Conservation (phyloP, 768 basidiomycete genomes). For the Tylopilus rubrobrunneus region DNA sequence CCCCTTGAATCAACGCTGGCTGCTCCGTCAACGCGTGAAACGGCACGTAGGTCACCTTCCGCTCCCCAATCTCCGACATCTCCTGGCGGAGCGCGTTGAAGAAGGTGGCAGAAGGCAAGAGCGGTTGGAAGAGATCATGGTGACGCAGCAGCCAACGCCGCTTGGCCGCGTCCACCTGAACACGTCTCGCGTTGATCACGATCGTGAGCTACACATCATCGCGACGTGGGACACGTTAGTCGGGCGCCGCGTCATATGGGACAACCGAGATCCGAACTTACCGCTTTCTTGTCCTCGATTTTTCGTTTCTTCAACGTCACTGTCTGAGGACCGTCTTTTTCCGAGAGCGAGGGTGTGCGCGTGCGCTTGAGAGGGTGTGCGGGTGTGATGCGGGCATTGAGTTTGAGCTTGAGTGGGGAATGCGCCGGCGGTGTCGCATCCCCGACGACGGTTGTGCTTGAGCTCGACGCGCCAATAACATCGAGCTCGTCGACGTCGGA, state of each 20-base stretch:
- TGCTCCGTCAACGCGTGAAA: slow-evolving; percentile 42
- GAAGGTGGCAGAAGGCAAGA: slow-evolving; percentile 41
- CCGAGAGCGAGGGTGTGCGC: slow-evolving; percentile 9
- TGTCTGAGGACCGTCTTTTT: background rate
- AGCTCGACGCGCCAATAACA: slow-evolving; percentile 21
- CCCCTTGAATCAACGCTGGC: slow-evolving; percentile 48
- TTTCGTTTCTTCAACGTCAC: slow-evolving; percentile 29
- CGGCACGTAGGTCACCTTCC: slow-evolving; percentile 30
- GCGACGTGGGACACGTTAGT: background rate
- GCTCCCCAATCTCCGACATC: slow-evolving; percentile 24
- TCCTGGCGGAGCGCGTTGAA: slow-evolving; percentile 36
- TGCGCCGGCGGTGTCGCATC: slow-evolving; percentile 24
- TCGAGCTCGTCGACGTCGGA: slow-evolving; percentile 29
- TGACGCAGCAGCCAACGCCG: slow-evolving; percentile 47
- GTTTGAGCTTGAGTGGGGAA: background rate
- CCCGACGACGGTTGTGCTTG: slow-evolving; percentile 28
- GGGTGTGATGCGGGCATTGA: slow-evolving; percentile 13
- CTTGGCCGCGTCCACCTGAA: slow-evolving; percentile 37
- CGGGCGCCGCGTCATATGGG: background rate
- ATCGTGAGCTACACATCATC: slow-evolving; percentile 37
- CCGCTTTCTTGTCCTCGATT: slow-evolving; percentile 39
- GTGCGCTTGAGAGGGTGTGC: slow-evolving; percentile 16
- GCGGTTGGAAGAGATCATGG: slow-evolving; percentile 41
- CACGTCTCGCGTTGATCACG: slow-evolving; percentile 34
- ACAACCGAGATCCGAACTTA: slow-evolving; percentile 15